Evolutionary conservation across 371 early-diverging fungal species (phyloP).

Genomic region (Actinomucor elegans): DNA sequence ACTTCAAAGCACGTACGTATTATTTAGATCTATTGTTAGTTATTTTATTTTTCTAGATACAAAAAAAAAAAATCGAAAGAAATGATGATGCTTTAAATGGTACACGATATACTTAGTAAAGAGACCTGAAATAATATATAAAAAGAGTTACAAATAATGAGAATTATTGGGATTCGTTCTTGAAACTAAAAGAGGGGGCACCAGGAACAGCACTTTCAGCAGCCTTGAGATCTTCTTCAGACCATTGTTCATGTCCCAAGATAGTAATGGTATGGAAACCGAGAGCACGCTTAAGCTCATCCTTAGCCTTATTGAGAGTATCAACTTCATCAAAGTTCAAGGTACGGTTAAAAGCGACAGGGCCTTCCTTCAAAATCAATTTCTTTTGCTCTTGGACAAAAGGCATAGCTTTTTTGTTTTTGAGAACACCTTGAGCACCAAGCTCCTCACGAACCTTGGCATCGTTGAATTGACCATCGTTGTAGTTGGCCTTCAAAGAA

Average conservation of each 20-base stretch:
- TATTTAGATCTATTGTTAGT: too few species aligned
- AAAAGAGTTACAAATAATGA: too few species aligned
- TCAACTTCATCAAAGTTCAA: conserved; percentile 79
- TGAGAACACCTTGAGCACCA: conserved; percentile 72
- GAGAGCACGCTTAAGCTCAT: conserved; percentile 55
- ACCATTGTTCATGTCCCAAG: conserved; percentile 47
- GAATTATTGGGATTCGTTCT: conserved; percentile 37
- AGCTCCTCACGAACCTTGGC: conserved; percentile 71
- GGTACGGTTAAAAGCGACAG: conserved; percentile 77
- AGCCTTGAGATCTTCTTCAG: conserved; percentile 52
- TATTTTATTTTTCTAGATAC: too few species aligned
- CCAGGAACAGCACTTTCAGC: conserved; percentile 71
- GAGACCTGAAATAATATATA: too few species aligned
- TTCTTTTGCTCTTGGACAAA: conserved; percentile 84
- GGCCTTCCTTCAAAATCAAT: conserved; percentile 66
- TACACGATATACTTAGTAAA: too few species aligned
- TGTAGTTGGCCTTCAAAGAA: conserved; percentile 68
- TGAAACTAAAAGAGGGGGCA: conserved; percentile 59
- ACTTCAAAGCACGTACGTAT: too few species aligned
- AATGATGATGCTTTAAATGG: too few species aligned
- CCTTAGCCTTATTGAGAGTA: conserved; percentile 54
- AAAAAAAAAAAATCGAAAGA: too few species aligned
- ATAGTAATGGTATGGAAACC: conserved; percentile 42
- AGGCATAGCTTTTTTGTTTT: conserved; percentile 94
- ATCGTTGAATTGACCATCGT: conserved; percentile 68